Percentiles rank a stretch among this genome's conserved stretches.
Conservation (phyloP, 148 eudicot species). For the Arctostaphylos glauca region DNA sequence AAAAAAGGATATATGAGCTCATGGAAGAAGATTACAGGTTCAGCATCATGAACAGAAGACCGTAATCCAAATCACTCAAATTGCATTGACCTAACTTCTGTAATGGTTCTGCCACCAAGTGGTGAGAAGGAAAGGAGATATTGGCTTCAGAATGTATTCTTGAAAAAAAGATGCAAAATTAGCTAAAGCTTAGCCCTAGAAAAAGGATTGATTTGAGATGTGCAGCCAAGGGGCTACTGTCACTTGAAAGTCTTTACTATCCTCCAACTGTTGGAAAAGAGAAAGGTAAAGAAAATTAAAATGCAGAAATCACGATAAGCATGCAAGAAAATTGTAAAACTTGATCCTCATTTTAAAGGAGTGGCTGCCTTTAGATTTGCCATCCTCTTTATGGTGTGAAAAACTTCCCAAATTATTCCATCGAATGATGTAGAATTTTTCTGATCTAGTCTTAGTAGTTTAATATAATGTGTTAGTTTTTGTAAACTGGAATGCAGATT, state of each 20-base stretch:
- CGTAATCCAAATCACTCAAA: neutral
- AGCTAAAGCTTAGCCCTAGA: neutral
- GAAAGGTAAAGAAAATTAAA: neutral
- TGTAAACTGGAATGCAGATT: slow-evolving; percentile 47
- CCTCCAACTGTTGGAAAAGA: neutral
- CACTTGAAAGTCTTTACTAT: neutral
- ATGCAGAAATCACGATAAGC: neutral
- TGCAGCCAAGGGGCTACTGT: neutral
- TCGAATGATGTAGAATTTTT: neutral
- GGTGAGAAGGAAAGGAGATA: neutral
- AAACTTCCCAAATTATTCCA: neutral
- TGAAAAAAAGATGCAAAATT: neutral
- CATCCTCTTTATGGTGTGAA: neutral
- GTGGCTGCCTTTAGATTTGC: neutral
- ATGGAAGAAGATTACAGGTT: neutral
- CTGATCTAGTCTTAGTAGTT: neutral
- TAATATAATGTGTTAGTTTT: neutral
- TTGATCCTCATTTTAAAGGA: neutral
- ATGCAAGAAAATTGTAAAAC: neutral
- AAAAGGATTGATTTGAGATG: neutral
- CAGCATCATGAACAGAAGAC: neutral
- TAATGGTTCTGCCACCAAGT: neutral
- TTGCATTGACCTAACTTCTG: neutral
- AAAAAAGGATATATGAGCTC: neutral
- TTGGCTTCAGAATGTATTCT: neutral